Evolutionary conservation across 148 eudicot genomes (phyloP).

Genomic region (Fagopyrum tataricum): DNA sequence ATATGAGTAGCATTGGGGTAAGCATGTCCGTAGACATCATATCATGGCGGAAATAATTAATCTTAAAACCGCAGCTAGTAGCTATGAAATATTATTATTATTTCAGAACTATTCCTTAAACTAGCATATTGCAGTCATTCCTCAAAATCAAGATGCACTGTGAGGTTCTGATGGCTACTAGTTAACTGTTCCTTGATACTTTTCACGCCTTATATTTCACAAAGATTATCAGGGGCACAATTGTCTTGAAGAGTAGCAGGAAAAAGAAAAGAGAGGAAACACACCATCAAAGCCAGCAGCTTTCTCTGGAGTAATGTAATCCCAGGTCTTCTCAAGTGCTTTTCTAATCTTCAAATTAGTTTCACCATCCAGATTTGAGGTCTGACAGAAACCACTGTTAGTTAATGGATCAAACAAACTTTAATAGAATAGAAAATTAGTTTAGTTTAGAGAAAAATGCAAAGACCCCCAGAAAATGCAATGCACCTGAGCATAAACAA

Average conservation of each 20-base stretch:
- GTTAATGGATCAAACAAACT: constrained; percentile 7
- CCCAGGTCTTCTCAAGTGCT: constrained; percentile 98
- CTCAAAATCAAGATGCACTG: not conserved
- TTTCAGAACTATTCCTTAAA: not conserved
- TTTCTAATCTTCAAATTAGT: constrained; percentile 96
- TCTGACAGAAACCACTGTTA: constrained; percentile 34
- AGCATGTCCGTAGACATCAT: not conserved
- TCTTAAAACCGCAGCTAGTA: not conserved
- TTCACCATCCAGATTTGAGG: constrained; percentile 97
- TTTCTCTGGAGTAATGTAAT: constrained; percentile 65
- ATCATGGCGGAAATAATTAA: not conserved
- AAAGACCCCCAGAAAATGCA: not conserved
- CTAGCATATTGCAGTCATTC: not conserved
- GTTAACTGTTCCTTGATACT: not conserved
- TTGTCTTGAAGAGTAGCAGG: not conserved
- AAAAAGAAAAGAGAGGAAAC: not conserved
- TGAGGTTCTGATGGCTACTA: not conserved
- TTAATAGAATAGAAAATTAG: not conserved
- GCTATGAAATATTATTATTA: not conserved
- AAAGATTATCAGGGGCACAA: not conserved
- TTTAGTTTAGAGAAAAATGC: not conserved
- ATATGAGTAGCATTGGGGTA: not conserved
- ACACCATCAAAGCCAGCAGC: constrained; percentile 80
- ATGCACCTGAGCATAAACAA: not conserved
- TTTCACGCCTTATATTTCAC: not conserved